Percentiles rank a stretch among this genome's conserved stretches.
Conservation (phyloP, 306 rosid genomes). For the Citrullus colocynthis region DNA sequence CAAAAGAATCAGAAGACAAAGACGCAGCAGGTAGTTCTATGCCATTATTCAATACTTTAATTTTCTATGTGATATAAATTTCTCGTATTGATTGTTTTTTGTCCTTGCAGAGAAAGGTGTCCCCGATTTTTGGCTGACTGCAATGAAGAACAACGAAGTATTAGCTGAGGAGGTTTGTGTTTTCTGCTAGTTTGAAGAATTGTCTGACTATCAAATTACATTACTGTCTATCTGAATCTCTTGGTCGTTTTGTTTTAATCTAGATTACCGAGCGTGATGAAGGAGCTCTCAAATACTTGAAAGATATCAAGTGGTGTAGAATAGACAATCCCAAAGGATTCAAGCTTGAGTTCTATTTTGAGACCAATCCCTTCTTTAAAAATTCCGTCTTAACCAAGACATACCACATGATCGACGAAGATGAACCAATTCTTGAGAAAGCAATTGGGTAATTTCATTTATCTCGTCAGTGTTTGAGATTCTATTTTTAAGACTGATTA, state of each 20-base stretch:
- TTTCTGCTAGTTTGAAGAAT: background rate
- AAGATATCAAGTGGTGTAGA: constrained; percentile 78
- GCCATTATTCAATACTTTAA: background rate
- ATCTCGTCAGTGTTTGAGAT: background rate
- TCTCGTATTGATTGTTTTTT: background rate
- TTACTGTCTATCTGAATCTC: background rate
- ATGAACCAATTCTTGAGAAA: constrained; percentile 81
- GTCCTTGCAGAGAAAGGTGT: constrained; percentile 57
- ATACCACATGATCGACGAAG: constrained; percentile 88
- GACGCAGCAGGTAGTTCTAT: constrained; percentile 30
- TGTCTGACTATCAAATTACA: background rate
- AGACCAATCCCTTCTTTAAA: constrained; percentile 64
- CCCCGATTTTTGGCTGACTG: constrained; percentile 80
- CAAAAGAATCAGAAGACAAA: constrained; percentile 31
- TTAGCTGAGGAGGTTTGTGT: constrained; percentile 72
- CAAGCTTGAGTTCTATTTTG: constrained; percentile 73
- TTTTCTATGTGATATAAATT: background rate
- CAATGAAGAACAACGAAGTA: constrained; percentile 82
- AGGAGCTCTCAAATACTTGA: constrained; percentile 68
- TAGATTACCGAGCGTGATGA: constrained; percentile 89
- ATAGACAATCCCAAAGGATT: constrained; percentile 76
- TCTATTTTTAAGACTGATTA: background rate
- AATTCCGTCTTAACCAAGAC: constrained; percentile 67
- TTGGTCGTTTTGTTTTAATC: background rate
- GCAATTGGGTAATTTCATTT: constrained; percentile 56